phyloP scores from a whole-genome alignment of 352 stramenopile genomes.

The Globisporangium iwayamae region DNA sequence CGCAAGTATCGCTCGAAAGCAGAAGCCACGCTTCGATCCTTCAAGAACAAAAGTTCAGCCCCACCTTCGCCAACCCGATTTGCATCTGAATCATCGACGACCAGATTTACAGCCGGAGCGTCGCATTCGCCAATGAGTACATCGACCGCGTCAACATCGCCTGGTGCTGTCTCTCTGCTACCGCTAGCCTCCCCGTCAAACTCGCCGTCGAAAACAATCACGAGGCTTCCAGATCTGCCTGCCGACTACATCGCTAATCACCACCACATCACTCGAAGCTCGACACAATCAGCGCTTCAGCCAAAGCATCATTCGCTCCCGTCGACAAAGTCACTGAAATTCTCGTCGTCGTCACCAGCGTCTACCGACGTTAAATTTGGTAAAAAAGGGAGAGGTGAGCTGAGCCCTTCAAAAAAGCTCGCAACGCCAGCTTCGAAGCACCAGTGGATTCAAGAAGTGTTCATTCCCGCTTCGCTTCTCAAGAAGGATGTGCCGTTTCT shows the following conservation, averaged over 20 bases:
- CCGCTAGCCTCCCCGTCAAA: not conserved
- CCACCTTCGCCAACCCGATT: constrained; percentile 24
- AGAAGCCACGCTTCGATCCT: constrained; percentile 30
- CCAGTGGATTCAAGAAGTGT: constrained; percentile 28
- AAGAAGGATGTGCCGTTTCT: constrained; percentile 32
- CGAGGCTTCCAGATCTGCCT: constrained; percentile 14
- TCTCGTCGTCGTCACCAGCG: constrained; percentile 7
- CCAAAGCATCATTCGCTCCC: not conserved
- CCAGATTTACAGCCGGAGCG: constrained; percentile 13
- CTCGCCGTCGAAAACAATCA: constrained; percentile 8
- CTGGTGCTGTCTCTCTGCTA: not conserved
- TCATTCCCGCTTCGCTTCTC: constrained; percentile 31
- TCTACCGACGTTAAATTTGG: not conserved
- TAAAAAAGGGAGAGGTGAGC: not conserved
- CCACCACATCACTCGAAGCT: constrained; percentile 30
- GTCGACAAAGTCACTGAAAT: not conserved
- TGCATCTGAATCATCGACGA: constrained; percentile 19
- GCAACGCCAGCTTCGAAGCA: constrained; percentile 13
- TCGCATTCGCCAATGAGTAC: constrained; percentile 11
- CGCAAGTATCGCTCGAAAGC: constrained; percentile 41
- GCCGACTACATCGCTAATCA: constrained; percentile 26
- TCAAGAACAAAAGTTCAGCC: constrained; percentile 22
- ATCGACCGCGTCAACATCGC: not conserved
- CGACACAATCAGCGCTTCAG: constrained; percentile 20
- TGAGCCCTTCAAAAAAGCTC: constrained; percentile 1